These are phyloP conservation scores for Cryptococcus sp. DNA, from an alignment of 1,284 basidiomycete species.

Conservation along the genomic window DNA sequence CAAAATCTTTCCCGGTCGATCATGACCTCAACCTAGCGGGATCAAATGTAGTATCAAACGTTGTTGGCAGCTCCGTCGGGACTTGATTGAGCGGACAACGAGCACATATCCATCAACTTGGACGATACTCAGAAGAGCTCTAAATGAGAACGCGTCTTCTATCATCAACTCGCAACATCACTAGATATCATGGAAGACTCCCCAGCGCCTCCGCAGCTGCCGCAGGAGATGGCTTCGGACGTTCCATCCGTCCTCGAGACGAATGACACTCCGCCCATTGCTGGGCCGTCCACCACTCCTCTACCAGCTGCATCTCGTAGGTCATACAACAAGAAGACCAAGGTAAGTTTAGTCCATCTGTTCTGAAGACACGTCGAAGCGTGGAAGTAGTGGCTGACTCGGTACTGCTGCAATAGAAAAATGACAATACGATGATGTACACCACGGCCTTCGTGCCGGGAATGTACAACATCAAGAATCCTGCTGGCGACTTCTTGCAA, in stretches of 20 bases:
- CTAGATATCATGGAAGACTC: conserved; percentile 6
- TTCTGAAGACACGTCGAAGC: not conserved
- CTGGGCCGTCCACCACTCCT: conserved; percentile 18
- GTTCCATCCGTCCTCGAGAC: conserved; percentile 8
- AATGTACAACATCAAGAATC: conserved; percentile 48
- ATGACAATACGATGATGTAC: conserved; percentile 34
- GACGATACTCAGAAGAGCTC: no score
- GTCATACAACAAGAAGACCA: conserved; percentile 18
- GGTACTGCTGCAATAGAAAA: conserved; percentile 10
- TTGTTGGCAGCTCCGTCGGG: no score
- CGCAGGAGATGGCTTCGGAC: not conserved
- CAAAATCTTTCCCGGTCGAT: no score
- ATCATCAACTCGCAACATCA: no score
- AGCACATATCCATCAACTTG: no score
- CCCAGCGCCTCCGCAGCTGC: conserved; percentile 5
- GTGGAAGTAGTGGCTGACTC: not conserved
- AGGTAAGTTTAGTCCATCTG: conserved; percentile 10
- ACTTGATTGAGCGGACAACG: no score
- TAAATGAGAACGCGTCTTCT: no score
- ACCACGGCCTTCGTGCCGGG: conserved; percentile 46
- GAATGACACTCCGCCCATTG: conserved; percentile 6
- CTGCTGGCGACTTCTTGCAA: conserved; percentile 44
- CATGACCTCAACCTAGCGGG: no score
- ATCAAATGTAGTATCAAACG: no score
- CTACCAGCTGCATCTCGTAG: conserved; percentile 9